Conservation (phyloP, 768 basidiomycete genomes). For the Tubosaeta sp. region DNA sequence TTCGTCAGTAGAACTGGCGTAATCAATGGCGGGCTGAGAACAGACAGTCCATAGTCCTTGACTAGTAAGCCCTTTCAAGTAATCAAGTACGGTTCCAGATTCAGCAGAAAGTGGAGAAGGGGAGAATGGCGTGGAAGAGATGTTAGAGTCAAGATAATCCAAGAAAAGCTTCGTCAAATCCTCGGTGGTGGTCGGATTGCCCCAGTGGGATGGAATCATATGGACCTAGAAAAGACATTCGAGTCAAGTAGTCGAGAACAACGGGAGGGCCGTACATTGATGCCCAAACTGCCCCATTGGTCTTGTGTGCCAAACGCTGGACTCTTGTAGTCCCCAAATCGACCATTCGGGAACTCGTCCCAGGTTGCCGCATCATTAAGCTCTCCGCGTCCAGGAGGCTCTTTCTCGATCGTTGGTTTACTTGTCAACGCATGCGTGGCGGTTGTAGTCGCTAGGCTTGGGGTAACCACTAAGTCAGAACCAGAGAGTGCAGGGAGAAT, state of each 20-base stretch:
- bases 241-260: not conserved
- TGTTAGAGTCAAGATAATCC: constrained; percentile 69
- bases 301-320: constrained; percentile 87
- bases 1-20: constrained; percentile 64
- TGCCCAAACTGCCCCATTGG: constrained; percentile 68
- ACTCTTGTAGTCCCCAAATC: constrained; percentile 96
- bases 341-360: constrained; percentile 98
- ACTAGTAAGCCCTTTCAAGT: constrained; percentile 72
- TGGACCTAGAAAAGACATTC: constrained; percentile 40
- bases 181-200: constrained; percentile 50
- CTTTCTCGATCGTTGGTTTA: constrained; percentile 45
- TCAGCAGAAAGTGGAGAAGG: constrained; percentile 76
- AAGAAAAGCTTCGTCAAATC: constrained; percentile 82
- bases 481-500: constrained; percentile 24
- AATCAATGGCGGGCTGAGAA: constrained; percentile 92
- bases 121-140: constrained; percentile 85
- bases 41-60: constrained; percentile 94
- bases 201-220: constrained; percentile 70
- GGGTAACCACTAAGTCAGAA: constrained; percentile 52
- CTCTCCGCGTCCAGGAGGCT: constrained; percentile 63
- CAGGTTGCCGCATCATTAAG: constrained; percentile 74
- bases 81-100: constrained; percentile 72
- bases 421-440: constrained; percentile 55
- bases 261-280: constrained; percentile 41
- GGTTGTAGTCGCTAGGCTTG: constrained; percentile 57